These are phyloP conservation scores for Candolleomyces aberdarensis DNA, from an alignment of 768 basidiomycete species.

Conservation along the genomic window DNA sequence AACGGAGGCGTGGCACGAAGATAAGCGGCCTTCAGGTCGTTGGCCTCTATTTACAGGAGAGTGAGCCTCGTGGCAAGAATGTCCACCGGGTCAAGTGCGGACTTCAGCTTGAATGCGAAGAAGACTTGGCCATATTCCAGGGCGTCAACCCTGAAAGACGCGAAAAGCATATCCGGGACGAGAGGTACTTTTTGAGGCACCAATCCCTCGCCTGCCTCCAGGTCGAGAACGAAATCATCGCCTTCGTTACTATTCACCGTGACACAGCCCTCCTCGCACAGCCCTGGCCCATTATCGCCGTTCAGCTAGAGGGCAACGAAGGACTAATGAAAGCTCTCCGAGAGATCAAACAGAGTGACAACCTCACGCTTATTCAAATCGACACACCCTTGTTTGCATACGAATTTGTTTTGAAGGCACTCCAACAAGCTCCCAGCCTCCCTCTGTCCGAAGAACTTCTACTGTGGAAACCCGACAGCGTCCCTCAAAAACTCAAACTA, in stretches of 20 bases:
- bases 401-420: slow-evolving; percentile 55
- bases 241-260: slow-evolving; percentile 51
- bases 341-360: slow-evolving; percentile 30
- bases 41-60: slow-evolving; percentile 31
- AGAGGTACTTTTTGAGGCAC: slow-evolving; percentile 23
- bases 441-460: slow-evolving; percentile 26
- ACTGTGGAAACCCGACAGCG: slow-evolving; percentile 41
- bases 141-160: slow-evolving; percentile 30
- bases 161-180: slow-evolving; percentile 32
- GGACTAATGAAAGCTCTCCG: slow-evolving; percentile 37
- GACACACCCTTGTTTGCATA: slow-evolving; percentile 62
- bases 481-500: slow-evolving; percentile 3
- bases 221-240: slow-evolving; percentile 43
- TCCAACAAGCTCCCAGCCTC: slow-evolving; percentile 39
- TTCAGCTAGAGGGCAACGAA: slow-evolving; percentile 48
- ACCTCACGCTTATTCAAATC: slow-evolving; percentile 50
- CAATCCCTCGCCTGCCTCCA: slow-evolving; percentile 49
- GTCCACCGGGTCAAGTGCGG: slow-evolving; percentile 31
- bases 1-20: slow-evolving; percentile 32
- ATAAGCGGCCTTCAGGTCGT: slow-evolving; percentile 35
- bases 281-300: slow-evolving; percentile 46
- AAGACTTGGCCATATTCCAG: slow-evolving; percentile 36
- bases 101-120: slow-evolving; percentile 32
- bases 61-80: neutral
- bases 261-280: slow-evolving; percentile 50